Percentiles rank a stretch among this genome's conserved stretches.
phyloP scores from a whole-genome alignment of 202 grass and related monocot genomes.

The Carex sylvatica region DNA sequence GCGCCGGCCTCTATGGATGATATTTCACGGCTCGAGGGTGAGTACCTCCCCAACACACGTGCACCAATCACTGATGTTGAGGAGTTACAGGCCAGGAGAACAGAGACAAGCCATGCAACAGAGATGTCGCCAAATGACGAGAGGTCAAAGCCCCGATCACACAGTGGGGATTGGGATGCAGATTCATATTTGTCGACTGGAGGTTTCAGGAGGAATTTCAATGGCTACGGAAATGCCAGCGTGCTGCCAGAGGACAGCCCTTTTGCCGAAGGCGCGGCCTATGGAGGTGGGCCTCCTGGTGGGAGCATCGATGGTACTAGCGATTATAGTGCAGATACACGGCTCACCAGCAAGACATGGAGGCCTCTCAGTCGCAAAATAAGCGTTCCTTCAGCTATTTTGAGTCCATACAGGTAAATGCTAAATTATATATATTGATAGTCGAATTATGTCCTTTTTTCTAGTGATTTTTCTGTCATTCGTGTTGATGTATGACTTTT shows the following conservation, averaged over 20 bases:
- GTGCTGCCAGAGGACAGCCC: constrained; percentile 22
- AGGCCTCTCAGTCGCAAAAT: constrained; percentile 40
- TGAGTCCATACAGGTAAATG: constrained; percentile 40
- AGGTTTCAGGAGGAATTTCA: constrained; percentile 16
- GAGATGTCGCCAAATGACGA: background rate
- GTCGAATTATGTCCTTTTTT: background rate
- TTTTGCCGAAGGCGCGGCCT: background rate
- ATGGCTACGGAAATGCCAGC: constrained; percentile 33
- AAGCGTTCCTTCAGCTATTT: constrained; percentile 22
- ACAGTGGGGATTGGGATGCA: constrained; percentile 14
- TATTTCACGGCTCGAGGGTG: background rate
- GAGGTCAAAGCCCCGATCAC: background rate
- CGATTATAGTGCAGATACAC: background rate
- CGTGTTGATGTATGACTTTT: background rate
- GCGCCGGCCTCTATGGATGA: constrained; percentile 1
- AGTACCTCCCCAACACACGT: background rate
- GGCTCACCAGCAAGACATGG: constrained; percentile 31
- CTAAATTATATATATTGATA: background rate
- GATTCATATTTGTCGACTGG: constrained; percentile 2
- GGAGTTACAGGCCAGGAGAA: constrained; percentile 2
- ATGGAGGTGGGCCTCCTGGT: constrained; percentile 21
- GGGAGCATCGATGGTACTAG: constrained; percentile 8
- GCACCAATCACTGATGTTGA: constrained; percentile 3
- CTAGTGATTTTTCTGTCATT: background rate
- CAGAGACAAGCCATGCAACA: background rate